Conservation (phyloP, 345 rosid species). For the Lepidium aucheri region DNA sequence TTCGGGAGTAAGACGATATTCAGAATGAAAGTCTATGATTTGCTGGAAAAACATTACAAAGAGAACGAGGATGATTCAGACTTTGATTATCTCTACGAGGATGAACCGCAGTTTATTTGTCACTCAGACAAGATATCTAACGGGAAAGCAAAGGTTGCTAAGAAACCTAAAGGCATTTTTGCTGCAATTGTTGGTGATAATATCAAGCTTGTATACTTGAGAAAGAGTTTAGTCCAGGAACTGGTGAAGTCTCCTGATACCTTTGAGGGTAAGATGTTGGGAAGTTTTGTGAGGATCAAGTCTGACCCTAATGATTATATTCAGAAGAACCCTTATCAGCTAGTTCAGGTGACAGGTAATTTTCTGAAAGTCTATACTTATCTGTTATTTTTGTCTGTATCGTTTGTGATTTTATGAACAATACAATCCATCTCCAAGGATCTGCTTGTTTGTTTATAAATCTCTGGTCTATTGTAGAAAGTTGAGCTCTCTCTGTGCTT, state of each 20-base stretch:
- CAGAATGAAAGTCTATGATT: conserved; percentile 40
- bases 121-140: conserved; percentile 24
- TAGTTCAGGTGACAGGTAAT: conserved; percentile 67
- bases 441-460: background rate
- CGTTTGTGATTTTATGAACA: background rate
- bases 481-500: conserved; percentile 15
- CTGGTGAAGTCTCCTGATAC: conserved; percentile 39
- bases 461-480: conserved; percentile 4
- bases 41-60: conserved; percentile 55
- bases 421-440: background rate
- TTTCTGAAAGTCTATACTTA: background rate
- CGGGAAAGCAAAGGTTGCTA: conserved; percentile 23
- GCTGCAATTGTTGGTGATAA: conserved; percentile 63
- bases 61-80: conserved; percentile 51
- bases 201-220: conserved; percentile 62
- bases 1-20: conserved; percentile 50
- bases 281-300: conserved; percentile 66
- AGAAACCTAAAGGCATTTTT: conserved; percentile 41
- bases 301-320: conserved; percentile 67
- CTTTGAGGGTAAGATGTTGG: conserved; percentile 49
- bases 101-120: conserved; percentile 23
- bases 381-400: background rate
- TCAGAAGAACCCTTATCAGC: conserved; percentile 55
- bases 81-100: conserved; percentile 39
- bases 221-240: conserved; percentile 53